Conservation (phyloP, 2,329 filamentous ascomycete genomes). For the Pyricularia sp. region DNA sequence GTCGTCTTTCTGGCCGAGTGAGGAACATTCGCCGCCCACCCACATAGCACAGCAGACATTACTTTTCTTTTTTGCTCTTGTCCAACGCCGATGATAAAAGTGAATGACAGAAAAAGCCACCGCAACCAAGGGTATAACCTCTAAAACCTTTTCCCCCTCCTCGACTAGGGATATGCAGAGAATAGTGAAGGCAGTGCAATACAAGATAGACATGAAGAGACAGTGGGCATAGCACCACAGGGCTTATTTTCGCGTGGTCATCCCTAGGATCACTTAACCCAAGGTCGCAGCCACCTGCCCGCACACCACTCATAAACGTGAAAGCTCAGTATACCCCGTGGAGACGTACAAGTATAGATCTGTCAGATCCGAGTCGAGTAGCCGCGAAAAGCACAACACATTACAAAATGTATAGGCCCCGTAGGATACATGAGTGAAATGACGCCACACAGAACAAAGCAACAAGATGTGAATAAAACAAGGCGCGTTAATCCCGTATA, state of each 20-base stretch:
- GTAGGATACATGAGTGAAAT: background rate
- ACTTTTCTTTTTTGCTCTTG: background rate
- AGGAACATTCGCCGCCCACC: background rate
- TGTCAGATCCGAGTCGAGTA: background rate
- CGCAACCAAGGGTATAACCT: constrained; percentile 6
- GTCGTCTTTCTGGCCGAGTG: background rate
- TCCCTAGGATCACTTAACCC: background rate
- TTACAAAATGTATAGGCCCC: background rate
- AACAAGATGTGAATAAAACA: background rate
- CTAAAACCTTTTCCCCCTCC: constrained; percentile 1
- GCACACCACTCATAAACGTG: background rate
- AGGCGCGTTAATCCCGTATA: background rate
- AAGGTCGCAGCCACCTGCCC: background rate
- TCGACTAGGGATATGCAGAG: background rate
- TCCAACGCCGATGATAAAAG: background rate
- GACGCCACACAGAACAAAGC: background rate
- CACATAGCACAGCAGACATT: background rate
- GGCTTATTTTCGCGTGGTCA: background rate
- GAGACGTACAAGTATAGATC: background rate
- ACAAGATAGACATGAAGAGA: background rate
- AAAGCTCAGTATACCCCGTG: background rate
- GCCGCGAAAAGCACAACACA: background rate
- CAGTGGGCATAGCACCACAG: background rate
- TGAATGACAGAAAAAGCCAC: constrained; percentile 1
- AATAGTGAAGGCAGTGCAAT: background rate